phyloP scores from a whole-genome alignment of 1,139 yeast genomes.

The Sporopachydermia cereana region DNA sequence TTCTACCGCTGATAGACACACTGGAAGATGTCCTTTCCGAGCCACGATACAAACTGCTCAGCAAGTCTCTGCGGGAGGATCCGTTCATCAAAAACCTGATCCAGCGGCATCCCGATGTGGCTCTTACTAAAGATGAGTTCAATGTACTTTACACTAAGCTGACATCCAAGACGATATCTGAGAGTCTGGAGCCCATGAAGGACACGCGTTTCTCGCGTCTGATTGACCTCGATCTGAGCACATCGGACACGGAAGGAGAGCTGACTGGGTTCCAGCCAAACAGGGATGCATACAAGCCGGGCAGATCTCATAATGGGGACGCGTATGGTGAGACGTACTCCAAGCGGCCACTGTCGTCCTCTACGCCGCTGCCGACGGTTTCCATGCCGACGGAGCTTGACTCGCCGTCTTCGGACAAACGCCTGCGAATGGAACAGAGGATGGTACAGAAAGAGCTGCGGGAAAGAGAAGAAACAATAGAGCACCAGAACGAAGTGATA shows the following conservation, averaged over 20 bases:
- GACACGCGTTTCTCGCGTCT: not conserved
- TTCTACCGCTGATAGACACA: not conserved
- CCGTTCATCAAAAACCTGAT: not conserved
- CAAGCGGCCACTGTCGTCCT: not conserved
- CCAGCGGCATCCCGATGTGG: not conserved
- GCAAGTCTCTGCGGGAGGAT: not conserved
- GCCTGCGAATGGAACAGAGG: not conserved
- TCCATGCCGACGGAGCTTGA: not conserved
- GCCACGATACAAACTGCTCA: not conserved
- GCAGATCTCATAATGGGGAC: not conserved
- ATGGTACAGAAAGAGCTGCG: not conserved
- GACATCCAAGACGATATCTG: not conserved
- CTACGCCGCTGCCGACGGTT: not conserved
- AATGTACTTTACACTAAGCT: not conserved
- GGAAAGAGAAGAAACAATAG: not conserved
- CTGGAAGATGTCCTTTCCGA: not conserved
- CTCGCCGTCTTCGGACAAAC: not conserved
- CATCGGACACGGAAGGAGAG: not conserved
- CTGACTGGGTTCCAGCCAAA: not conserved
- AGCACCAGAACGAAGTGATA: not conserved
- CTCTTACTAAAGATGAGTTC: not conserved
- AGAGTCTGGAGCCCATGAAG: not conserved
- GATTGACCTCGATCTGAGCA: not conserved
- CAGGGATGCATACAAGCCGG: not conserved
- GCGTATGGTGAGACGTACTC: not conserved